Conservation (phyloP, 192 early-diverging fungal genomes). For the Backusella liffmaniae region DNA sequence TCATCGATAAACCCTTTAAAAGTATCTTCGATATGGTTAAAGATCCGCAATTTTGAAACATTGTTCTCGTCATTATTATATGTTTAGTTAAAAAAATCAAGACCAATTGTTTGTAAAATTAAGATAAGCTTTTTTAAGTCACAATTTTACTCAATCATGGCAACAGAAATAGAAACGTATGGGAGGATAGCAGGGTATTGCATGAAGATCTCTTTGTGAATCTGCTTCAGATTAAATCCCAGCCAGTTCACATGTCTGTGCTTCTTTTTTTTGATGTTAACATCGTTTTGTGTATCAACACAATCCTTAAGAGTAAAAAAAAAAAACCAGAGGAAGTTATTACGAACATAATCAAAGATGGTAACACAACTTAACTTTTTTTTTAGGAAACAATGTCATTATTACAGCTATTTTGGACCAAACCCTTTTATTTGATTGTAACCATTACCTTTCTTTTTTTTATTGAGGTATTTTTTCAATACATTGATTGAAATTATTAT, state of each 20-base stretch:
- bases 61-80: neutral
- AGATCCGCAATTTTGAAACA: constrained; percentile 3
- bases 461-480: neutral
- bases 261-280: neutral
- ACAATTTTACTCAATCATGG: neutral
- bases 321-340: neutral
- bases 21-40: neutral
- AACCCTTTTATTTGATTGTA: neutral
- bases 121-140: neutral
- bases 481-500: neutral
- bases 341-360: neutral
- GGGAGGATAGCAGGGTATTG: neutral
- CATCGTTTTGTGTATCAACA: neutral
- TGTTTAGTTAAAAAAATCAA: neutral
- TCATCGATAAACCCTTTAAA: neutral
- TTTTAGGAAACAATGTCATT: constrained; percentile 1
- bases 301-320: neutral
- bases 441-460: neutral
- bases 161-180: neutral
- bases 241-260: neutral
- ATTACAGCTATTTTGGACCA: neutral
- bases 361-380: neutral
- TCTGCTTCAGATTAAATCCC: neutral
- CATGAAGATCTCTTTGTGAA: neutral
- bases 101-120: neutral